A percentile compares a stretch with the other conserved stretches of the same genome.
phyloP scores from a whole-genome alignment of 257 asterid species.

The Fraxinus quadrangulata region DNA sequence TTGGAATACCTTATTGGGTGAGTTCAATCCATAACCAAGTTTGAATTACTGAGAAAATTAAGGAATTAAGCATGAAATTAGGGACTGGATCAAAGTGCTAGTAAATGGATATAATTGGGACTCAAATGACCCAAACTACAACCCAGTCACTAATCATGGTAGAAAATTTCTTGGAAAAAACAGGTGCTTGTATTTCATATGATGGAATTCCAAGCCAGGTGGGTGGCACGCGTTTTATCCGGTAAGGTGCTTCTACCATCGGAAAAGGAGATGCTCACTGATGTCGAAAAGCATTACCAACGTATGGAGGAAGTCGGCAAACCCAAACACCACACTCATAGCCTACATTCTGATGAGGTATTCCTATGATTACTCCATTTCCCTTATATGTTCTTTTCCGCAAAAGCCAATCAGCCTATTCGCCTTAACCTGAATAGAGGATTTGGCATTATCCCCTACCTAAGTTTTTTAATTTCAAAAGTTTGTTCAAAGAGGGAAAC shows the following conservation, averaged over 20 bases:
- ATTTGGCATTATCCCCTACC: too few species aligned
- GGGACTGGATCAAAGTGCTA: too few species aligned
- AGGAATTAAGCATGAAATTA: too few species aligned
- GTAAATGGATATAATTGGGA: too few species aligned
- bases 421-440: too few species aligned
- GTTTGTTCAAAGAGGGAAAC: too few species aligned
- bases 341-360: constrained; percentile 14
- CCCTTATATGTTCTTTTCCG: neutral
- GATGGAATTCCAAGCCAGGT: constrained; percentile 63
- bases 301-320: constrained; percentile 40
- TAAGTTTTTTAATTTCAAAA: too few species aligned
- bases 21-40: neutral
- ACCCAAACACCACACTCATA: constrained; percentile 48
- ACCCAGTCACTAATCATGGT: neutral
- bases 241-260: constrained; percentile 51
- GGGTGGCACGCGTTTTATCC: constrained; percentile 57
- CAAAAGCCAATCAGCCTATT: neutral
- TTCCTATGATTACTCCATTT: neutral
- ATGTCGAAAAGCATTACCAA: constrained; percentile 44
- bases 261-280: constrained; percentile 47
- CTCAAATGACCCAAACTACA: too few species aligned
- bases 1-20: constrained; percentile 51
- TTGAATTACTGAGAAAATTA: neutral
- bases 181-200: constrained; percentile 30
- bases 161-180: neutral